These are phyloP conservation scores for Papiliotrema terrestris DNA, from an alignment of 1,284 basidiomycete genomes.

Conservation along the genomic window DNA sequence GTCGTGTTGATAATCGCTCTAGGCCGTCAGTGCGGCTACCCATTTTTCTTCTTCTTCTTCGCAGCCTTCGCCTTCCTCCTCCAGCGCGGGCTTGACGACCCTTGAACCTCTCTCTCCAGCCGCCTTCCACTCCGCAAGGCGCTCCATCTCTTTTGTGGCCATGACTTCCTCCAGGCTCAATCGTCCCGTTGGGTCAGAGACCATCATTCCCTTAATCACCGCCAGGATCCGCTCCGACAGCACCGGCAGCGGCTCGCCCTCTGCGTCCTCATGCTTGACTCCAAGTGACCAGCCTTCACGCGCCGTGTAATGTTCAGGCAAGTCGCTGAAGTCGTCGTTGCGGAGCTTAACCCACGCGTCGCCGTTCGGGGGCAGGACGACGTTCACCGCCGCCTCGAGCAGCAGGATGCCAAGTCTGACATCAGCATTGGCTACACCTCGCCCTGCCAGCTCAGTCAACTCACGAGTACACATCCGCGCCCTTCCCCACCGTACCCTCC, in stretches of 20 bases:
- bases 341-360: slow-evolving; percentile 92
- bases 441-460: slow-evolving; percentile 23
- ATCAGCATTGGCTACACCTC: background rate
- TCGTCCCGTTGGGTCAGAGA: slow-evolving; percentile 61
- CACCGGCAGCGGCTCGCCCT: slow-evolving; percentile 14
- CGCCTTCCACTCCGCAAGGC: slow-evolving; percentile 49
- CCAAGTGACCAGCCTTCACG: slow-evolving; percentile 10
- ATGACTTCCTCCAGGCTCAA: slow-evolving; percentile 59
- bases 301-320: slow-evolving; percentile 55
- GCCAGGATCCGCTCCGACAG: slow-evolving; percentile 64
- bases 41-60: slow-evolving; percentile 16
- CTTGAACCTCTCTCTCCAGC: too few relatives aligned
- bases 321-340: slow-evolving; percentile 84
- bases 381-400: slow-evolving; percentile 89
- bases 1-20: background rate
- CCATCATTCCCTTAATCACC: slow-evolving; percentile 74
- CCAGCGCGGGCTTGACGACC: too few relatives aligned
- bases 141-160: slow-evolving; percentile 59
- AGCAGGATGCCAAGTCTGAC: slow-evolving; percentile 84
- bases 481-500: slow-evolving; percentile 79
- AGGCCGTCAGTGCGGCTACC: background rate
- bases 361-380: slow-evolving; percentile 80
- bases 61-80: slow-evolving; percentile 11
- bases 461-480: slow-evolving; percentile 90
- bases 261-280: slow-evolving; percentile 2